Base-by-base conservation (phyloP, 2,329 filamentous ascomycete species). In the Davidsoniella neocaledoniae region DNA sequence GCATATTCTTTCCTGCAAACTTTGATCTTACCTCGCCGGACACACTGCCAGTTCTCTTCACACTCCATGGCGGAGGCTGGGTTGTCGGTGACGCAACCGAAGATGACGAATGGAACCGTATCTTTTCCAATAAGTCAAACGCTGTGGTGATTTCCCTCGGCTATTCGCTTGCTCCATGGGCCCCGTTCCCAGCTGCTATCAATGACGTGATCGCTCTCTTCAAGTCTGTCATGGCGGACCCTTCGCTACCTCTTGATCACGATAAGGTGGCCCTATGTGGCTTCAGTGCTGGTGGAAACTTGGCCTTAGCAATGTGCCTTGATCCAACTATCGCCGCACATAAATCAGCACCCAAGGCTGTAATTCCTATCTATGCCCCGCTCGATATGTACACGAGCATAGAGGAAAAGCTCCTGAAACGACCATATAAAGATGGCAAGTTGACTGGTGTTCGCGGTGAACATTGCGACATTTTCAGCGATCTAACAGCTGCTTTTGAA, bases 21-120 rank as follows among this genome's bases (percentile, higher is more conserved):
- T 61, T 66, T 54, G 59, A 65, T 55, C 55, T 56, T 42, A 56
- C 58, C 2, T 58, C 58, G 0, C 56, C 58, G 6, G 43, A 50
- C 19, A 58, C 57, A 5, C 59, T 67, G 7, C 69, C 71, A 1
- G 61, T 68, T 2, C 62, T 73, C 43, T 60, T 76, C 42, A 65
- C 68, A 49, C 64, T 74, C 55, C 73, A 76, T 55, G 72, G 72
- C 49, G 71, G 72, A 52, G 71, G 70, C 38, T 73, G 71, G 56
- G 61, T 63, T 25, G 25, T 74, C 41, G 65, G 67, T 58, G 56
- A 63, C 17, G 64, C 70, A 1, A 52, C 59, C 44, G 58, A 68
- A 41, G 68, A 72, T 55, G 69, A 73, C 58, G 55, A 56, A n/a
- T 71, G 71, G 62, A 72, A 68, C 58, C 58, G 58, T 38, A 54